phyloP scores from a whole-genome alignment of 257 asterid genomes.

The Forsythia viridissima region DNA sequence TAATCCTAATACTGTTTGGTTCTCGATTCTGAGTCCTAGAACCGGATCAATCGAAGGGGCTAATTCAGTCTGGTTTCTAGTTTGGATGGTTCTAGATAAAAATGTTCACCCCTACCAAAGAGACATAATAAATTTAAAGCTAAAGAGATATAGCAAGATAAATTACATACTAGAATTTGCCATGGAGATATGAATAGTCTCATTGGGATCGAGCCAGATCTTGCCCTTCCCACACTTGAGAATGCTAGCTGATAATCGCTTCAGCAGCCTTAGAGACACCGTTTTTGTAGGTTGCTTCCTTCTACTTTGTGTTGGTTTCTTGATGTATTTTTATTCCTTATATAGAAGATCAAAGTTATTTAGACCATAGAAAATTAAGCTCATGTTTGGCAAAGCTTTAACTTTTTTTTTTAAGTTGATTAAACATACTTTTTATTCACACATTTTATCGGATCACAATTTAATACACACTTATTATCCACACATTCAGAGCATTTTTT shows the following conservation, averaged over 20 bases:
- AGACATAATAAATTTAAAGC: background rate
- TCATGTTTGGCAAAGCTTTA: too few relatives aligned
- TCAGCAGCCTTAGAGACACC: slow-evolving; percentile 32
- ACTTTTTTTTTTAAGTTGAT: too few relatives aligned
- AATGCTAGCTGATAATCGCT: slow-evolving; percentile 30
- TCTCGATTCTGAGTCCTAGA: too few relatives aligned
- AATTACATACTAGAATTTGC: slow-evolving; percentile 32
- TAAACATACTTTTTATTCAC: too few relatives aligned
- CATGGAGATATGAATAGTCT: slow-evolving; percentile 27
- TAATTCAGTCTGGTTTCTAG: too few relatives aligned
- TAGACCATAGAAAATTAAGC: background rate
- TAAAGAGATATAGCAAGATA: background rate
- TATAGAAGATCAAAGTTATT: background rate
- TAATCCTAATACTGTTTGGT: too few relatives aligned
- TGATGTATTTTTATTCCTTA: background rate
- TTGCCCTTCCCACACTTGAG: slow-evolving; percentile 31
- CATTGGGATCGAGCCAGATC: slow-evolving; percentile 41
- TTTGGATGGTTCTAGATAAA: too few relatives aligned
- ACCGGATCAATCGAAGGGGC: too few relatives aligned
- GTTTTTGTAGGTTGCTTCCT: background rate
- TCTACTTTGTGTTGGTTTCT: background rate
- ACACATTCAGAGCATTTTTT: too few relatives aligned
- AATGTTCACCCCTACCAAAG: too few relatives aligned
- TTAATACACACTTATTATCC: too few relatives aligned
- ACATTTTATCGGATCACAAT: too few relatives aligned